A percentile compares a stretch with the other conserved stretches of the same genome.
Conservation (phyloP, 208 protist species). For the Crithidia thermophila region DNA sequence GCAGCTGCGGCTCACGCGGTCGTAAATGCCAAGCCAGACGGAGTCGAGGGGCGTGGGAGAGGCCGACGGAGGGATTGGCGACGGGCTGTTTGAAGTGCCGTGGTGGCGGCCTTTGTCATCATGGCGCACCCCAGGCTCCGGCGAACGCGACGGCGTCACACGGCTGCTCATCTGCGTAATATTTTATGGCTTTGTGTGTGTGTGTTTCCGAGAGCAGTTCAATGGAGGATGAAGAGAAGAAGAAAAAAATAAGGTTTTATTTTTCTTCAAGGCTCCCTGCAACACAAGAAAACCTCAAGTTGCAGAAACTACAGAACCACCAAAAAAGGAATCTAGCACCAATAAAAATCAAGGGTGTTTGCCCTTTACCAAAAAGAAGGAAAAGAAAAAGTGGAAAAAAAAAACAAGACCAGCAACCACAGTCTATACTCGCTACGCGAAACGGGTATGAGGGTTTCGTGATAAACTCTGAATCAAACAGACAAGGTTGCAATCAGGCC, state of each 20-base stretch:
- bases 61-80: neutral
- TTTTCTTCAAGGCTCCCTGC: too few relatives aligned
- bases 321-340: neutral
- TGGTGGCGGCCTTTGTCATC: neutral
- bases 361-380: neutral
- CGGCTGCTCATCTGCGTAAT: neutral
- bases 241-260: neutral
- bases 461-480: neutral
- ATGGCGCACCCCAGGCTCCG: neutral
- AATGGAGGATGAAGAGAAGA: neutral
- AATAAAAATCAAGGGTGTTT: neutral
- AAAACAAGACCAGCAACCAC: neutral
- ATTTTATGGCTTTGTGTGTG: neutral
- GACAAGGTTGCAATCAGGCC: too few relatives aligned
- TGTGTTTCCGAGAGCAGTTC: neutral
- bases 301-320: neutral
- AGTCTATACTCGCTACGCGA: too few relatives aligned
- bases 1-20: conserved; percentile 18
- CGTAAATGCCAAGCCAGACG: conserved; percentile 29
- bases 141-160: neutral
- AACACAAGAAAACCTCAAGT: too few relatives aligned
- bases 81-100: neutral
- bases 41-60: conserved; percentile 11
- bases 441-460: neutral
- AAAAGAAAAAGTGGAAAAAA: conserved; percentile 1